Conservation (phyloP, 352 stramenopile species). For the Phytopythium montanum region DNA sequence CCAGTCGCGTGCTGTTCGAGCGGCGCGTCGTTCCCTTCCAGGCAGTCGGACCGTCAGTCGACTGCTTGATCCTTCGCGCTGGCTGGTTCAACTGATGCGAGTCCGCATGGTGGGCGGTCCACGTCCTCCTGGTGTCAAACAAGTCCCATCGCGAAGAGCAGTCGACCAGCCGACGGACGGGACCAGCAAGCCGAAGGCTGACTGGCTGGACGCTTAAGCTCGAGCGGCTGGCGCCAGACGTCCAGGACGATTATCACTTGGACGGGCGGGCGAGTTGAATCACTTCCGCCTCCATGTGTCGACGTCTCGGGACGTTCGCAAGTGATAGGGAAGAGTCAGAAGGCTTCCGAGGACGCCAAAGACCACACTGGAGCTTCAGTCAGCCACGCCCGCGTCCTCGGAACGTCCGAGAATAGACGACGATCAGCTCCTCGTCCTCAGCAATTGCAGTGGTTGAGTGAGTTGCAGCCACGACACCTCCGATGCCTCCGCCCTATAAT, state of each 20-base stretch:
- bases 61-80: neutral
- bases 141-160: neutral
- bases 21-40: neutral
- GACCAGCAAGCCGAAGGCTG: neutral
- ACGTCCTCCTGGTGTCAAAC: neutral
- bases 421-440: neutral
- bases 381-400: neutral
- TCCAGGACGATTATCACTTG: conserved; percentile 1
- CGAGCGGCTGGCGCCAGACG: neutral
- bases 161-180: neutral
- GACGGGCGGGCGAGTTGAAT: neutral
- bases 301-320: neutral
- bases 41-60: neutral
- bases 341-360: neutral
- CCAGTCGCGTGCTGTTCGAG: neutral
- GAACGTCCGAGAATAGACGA: neutral
- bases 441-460: neutral
- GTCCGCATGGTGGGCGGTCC: neutral
- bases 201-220: too few relatives aligned
- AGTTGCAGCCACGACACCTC: neutral
- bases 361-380: neutral
- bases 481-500: neutral
- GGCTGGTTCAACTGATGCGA: neutral
- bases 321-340: neutral
- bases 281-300: neutral